Evolutionary conservation across 129 eudicot species (phyloP).

Genomic region (Escallonia herrerae): DNA sequence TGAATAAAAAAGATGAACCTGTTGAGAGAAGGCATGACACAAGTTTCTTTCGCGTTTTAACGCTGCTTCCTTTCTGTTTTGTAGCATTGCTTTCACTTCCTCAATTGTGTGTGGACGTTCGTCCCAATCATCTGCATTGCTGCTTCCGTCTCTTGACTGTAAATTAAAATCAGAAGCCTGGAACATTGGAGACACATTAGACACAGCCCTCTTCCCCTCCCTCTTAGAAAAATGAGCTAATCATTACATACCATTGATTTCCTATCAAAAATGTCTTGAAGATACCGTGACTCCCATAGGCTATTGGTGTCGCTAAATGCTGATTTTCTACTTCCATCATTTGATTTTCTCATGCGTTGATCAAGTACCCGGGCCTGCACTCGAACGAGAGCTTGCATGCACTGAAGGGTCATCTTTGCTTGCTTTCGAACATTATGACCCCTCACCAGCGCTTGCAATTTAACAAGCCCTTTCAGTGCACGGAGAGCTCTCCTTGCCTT

Average conservation of each 20-base stretch:
- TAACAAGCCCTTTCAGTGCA: slow-evolving; percentile 72
- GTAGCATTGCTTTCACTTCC: slow-evolving; percentile 80
- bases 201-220: too few relatives aligned
- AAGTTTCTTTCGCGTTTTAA: slow-evolving; percentile 52
- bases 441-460: slow-evolving; percentile 81
- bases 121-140: slow-evolving; percentile 75
- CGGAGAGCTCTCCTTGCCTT: slow-evolving; percentile 85
- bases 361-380: slow-evolving; percentile 74
- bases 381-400: slow-evolving; percentile 82
- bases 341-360: slow-evolving; percentile 56
- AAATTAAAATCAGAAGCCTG: not conserved
- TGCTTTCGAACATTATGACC: slow-evolving; percentile 81
- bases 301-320: slow-evolving; percentile 63
- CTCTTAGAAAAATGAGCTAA: too few relatives aligned
- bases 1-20: slow-evolving; percentile 27
- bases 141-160: slow-evolving; percentile 73
- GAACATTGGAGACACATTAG: too few relatives aligned
- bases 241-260: slow-evolving; percentile 34
- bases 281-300: slow-evolving; percentile 46
- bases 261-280: slow-evolving; percentile 55
- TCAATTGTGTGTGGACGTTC: slow-evolving; percentile 77
- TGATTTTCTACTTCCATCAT: slow-evolving; percentile 51
- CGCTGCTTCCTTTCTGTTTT: slow-evolving; percentile 51
- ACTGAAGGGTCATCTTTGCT: slow-evolving; percentile 73
- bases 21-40: slow-evolving; percentile 74